A percentile compares a stretch with the other conserved stretches of the same genome.
Evolutionary conservation across 169 alveolate species (phyloP).

Genomic region (Blepharisma undulans): DNA sequence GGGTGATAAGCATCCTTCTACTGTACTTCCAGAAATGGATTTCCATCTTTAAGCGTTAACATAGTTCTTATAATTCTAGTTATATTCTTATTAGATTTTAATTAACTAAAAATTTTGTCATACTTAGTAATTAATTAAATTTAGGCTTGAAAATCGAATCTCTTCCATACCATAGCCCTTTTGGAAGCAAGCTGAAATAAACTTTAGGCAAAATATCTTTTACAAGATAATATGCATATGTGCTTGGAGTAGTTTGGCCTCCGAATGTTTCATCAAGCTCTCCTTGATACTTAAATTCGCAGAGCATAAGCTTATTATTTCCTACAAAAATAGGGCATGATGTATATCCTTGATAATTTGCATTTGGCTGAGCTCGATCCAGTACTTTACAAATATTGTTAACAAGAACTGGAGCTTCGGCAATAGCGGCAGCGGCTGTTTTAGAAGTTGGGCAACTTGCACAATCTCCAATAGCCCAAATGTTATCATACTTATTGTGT

Average conservation of each 20-base stretch:
- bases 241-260: slow-evolving; percentile 50
- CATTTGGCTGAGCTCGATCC: background rate
- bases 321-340: slow-evolving; percentile 74
- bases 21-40: slow-evolving; percentile 37
- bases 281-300: slow-evolving; percentile 71
- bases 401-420: slow-evolving; percentile 69
- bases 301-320: slow-evolving; percentile 62
- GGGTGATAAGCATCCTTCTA: slow-evolving; percentile 83
- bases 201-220: slow-evolving; percentile 71
- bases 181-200: slow-evolving; percentile 60
- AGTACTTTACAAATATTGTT: slow-evolving; percentile 42
- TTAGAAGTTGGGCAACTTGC: slow-evolving; percentile 64
- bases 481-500: slow-evolving; percentile 57
- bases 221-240: slow-evolving; percentile 52
- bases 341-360: slow-evolving; percentile 54
- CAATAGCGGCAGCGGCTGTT: slow-evolving; percentile 81
- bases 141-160: slow-evolving; percentile 45
- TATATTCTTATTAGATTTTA: slow-evolving; percentile 79
- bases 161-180: slow-evolving; percentile 80
- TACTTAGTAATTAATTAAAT: background rate
- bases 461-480: slow-evolving; percentile 75
- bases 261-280: slow-evolving; percentile 68
- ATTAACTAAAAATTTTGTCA: too few species aligned
- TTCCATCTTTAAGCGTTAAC: slow-evolving; percentile 2
- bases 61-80: slow-evolving; percentile 46